phyloP scores from a whole-genome alignment of 2,329 filamentous ascomycete genomes.

The Lasiodiplodia sp. region DNA sequence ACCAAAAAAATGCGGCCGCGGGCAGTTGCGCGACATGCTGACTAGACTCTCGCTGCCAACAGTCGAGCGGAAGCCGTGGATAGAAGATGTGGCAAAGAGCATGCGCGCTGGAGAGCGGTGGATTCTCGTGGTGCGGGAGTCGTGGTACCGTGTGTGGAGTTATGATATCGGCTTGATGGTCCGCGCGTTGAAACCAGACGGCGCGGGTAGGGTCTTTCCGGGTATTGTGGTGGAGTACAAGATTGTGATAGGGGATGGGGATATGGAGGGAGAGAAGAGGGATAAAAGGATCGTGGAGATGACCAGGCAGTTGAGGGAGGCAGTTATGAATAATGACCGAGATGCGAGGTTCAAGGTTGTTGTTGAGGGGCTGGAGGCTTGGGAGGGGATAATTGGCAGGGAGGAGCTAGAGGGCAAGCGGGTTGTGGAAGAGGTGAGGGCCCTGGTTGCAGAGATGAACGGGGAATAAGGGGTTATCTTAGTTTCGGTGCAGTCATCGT shows the following conservation, averaged over 20 bases:
- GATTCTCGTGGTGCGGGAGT: neutral
- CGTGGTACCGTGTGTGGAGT: neutral
- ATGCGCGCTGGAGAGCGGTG: neutral
- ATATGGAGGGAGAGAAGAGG: neutral
- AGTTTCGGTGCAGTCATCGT: neutral
- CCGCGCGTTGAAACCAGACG: neutral
- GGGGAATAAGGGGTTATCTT: neutral
- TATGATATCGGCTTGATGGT: neutral
- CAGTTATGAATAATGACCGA: neutral
- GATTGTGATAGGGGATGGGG: neutral
- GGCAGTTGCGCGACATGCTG: neutral
- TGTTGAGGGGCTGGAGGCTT: neutral
- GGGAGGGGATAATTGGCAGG: neutral
- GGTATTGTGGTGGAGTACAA: neutral
- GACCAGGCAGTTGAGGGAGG: neutral
- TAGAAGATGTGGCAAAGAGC: neutral
- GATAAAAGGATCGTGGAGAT: neutral
- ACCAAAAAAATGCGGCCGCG: neutral
- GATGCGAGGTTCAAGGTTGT: neutral
- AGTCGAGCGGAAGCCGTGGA: neutral
- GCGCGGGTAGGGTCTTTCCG: neutral
- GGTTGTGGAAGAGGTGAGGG: neutral
- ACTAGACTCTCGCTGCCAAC: neutral
- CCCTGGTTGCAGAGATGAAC: neutral
- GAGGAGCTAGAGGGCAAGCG: neutral